Conservation (phyloP, 257 asterid species). For the Solanum dulcamara region DNA sequence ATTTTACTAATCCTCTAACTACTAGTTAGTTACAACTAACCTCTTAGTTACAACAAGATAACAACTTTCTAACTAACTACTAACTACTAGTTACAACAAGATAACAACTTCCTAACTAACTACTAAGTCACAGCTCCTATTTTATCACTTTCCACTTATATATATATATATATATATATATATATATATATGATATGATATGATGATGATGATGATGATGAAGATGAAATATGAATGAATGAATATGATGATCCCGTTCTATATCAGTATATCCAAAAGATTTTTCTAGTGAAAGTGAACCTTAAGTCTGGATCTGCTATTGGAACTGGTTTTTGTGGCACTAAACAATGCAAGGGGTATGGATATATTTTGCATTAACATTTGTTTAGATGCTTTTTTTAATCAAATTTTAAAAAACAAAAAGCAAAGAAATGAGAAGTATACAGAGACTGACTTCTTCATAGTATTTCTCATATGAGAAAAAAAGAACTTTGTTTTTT, state of each 20-base stretch:
- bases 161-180: too few species aligned
- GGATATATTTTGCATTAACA: not conserved
- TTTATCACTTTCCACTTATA: too few species aligned
- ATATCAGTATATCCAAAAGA: not conserved
- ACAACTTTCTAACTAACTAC: too few species aligned
- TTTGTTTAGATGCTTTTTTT: not conserved
- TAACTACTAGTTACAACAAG: too few species aligned
- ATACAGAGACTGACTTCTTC: not conserved
- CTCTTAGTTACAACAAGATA: too few species aligned
- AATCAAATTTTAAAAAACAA: not conserved
- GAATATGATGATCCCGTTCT: not conserved
- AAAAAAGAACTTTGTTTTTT: fast-evolving
- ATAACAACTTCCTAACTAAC: too few species aligned
- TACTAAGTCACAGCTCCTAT: too few species aligned
- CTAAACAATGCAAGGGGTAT: not conserved
- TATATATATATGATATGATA: too few species aligned
- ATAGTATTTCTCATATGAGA: not conserved
- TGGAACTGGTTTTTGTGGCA: fast-evolving
- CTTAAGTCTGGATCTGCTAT: fast-evolving
- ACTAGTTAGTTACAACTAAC: too few species aligned
- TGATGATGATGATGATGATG: too few species aligned
- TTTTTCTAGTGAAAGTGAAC: not conserved
- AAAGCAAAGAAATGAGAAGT: not conserved
- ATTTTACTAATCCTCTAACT: too few species aligned
- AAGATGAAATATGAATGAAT: too few species aligned